These are phyloP conservation scores for Clonostachys solani DNA, from an alignment of 2,329 filamentous ascomycete species.

Conservation along the genomic window DNA sequence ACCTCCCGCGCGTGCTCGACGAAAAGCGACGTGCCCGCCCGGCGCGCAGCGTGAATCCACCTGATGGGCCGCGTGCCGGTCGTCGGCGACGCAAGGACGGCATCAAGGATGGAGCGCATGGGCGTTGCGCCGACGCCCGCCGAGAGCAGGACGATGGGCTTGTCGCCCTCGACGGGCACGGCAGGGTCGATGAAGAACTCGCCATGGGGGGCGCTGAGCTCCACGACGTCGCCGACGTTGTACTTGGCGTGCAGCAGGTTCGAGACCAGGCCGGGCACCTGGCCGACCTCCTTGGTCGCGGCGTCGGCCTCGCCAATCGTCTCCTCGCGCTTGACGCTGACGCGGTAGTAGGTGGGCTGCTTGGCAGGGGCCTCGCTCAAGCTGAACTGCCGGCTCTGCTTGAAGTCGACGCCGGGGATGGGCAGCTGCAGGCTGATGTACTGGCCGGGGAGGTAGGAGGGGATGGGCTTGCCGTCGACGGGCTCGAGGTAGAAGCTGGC, in stretches of 20 bases:
- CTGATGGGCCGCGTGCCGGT: constrained; percentile 40
- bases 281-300: constrained; percentile 11
- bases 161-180: constrained; percentile 19
- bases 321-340: constrained; percentile 69
- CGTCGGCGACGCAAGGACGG: constrained; percentile 27
- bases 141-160: constrained; percentile 62
- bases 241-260: constrained; percentile 45
- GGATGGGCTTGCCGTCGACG: constrained; percentile 48
- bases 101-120: constrained; percentile 61
- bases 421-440: constrained; percentile 64
- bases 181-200: constrained; percentile 57
- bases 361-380: constrained; percentile 52
- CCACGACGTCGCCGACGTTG: constrained; percentile 45
- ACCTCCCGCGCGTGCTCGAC: constrained; percentile 38
- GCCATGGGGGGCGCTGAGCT: constrained; percentile 51
- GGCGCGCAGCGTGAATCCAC: constrained; percentile 59
- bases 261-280: constrained; percentile 42
- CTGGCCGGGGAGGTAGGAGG: constrained; percentile 64
- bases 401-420: constrained; percentile 52
- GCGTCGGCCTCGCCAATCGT: constrained; percentile 16
- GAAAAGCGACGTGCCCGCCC: constrained; percentile 50
- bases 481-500: constrained; percentile 69
- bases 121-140: constrained; percentile 67
- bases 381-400: constrained; percentile 73
- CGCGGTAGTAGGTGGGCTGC: constrained; percentile 59